A percentile compares a stretch with the other conserved stretches of the same genome.
Evolutionary conservation across 495 filamentous ascomycete genomes (phyloP).

Genomic region (Penicillium parvum): DNA sequence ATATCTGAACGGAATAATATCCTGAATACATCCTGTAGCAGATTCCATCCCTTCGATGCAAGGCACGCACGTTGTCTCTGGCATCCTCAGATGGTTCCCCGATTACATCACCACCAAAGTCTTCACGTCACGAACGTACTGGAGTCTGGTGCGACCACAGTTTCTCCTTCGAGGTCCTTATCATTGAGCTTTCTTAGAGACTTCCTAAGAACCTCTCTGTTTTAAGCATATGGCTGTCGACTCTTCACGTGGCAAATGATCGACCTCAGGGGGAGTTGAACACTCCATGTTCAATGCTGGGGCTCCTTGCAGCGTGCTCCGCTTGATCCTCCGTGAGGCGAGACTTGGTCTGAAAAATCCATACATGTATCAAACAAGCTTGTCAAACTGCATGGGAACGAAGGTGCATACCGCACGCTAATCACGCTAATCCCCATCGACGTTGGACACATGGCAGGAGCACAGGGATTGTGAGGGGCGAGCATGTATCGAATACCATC

Average conservation of each 20-base stretch:
- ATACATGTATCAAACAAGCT: too few species aligned
- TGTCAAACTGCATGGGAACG: constrained; percentile 14
- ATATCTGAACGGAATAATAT: too few species aligned
- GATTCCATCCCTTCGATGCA: constrained; percentile 5
- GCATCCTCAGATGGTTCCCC: too few species aligned
- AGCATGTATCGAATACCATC: background rate
- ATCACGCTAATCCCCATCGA: constrained; percentile 5
- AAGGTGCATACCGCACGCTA: constrained; percentile 5
- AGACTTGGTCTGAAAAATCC: too few species aligned
- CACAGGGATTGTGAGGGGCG: background rate
- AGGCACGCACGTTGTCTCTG: constrained; percentile 7
- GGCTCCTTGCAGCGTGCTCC: background rate
- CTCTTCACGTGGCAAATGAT: background rate
- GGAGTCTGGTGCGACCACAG: background rate
- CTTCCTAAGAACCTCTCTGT: too few species aligned
- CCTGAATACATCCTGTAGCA: too few species aligned
- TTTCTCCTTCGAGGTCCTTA: too few species aligned
- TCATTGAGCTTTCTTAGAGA: too few species aligned
- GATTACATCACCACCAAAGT: constrained; percentile 17
- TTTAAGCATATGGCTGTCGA: too few species aligned
- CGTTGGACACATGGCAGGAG: constrained; percentile 17
- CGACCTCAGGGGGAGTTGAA: background rate
- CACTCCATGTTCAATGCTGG: too few species aligned
- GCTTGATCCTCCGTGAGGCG: too few species aligned
- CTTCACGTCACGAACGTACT: constrained; percentile 16